Conservation (phyloP, 2,329 filamentous ascomycete species). For the Fusarium graminum region DNA sequence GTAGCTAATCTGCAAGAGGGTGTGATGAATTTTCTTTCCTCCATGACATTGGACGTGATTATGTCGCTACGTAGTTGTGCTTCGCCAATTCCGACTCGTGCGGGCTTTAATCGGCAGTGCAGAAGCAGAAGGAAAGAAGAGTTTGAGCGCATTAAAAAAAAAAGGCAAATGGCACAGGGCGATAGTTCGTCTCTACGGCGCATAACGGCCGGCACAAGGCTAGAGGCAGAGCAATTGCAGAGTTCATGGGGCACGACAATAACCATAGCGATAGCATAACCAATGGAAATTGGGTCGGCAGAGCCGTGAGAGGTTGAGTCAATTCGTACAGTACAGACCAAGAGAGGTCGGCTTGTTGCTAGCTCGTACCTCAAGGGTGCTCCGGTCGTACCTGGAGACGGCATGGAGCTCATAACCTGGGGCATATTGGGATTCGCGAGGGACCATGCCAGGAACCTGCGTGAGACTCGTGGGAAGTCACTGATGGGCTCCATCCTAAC, state of each 20-base stretch:
- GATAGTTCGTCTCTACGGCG: conserved; percentile 12
- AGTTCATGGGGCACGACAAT: conserved; percentile 30
- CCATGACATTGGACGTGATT: conserved; percentile 21
- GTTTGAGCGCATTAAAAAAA: conserved; percentile 23
- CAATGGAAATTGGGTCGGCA: conserved; percentile 31
- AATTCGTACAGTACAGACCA: conserved; percentile 47
- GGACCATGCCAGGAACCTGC: conserved; percentile 41
- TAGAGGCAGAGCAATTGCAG: conserved; percentile 28
- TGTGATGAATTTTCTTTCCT: conserved; percentile 37
- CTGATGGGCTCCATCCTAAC: conserved; percentile 37
- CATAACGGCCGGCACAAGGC: conserved; percentile 29
- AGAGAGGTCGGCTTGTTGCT: conserved; percentile 35
- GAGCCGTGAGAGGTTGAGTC: conserved; percentile 42
- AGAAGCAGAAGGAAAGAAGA: conserved; percentile 23
- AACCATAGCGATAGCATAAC: neutral
- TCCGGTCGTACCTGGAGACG: conserved; percentile 46
- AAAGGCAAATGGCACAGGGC: conserved; percentile 29
- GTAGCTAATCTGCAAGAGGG: conserved; percentile 31
- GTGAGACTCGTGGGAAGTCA: conserved; percentile 40
- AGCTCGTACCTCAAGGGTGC: conserved; percentile 41
- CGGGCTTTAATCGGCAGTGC: conserved; percentile 33
- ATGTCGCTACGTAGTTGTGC: conserved; percentile 14
- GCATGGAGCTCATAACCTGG: conserved; percentile 41
- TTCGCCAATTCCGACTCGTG: conserved; percentile 38
- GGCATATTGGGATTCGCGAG: conserved; percentile 44